Base-by-base conservation (phyloP, 2,329 filamentous ascomycete genomes). In the Aureobasidium lini region DNA sequence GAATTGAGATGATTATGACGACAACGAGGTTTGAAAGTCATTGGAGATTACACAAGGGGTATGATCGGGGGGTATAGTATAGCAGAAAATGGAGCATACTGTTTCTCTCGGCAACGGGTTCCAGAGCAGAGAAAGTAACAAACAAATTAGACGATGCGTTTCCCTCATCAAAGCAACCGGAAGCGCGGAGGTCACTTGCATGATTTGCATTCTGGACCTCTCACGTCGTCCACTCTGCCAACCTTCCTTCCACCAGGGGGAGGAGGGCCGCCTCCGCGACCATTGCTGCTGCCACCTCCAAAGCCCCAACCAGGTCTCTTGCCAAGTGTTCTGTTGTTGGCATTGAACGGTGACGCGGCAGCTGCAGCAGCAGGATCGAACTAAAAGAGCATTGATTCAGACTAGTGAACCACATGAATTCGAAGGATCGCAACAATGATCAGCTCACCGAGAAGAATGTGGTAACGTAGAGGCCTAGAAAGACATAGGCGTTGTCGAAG, bases 401-500 rank as follows among this genome's bases (percentile, higher is more conserved):
- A 34, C 31, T 37, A 36, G 32, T 28, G 40, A 15, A 36, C 6
- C 16, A 9, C 18, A 50, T 7, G 15, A 36, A 60, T 2, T 29
- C 11, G 10, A 6, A 29, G 28, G 6, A 52, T 59, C 31, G 59
- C 67, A 57, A 70, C 28, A 63, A 44, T 2, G 11, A 29, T 8
- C 16, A 28, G 68, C 73, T 34, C 72, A 78, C 76, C 56, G 77
- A 74, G 62, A 80, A 77, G 9, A 80, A 68, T 43, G 74, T 77
- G 43, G 76, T 75, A 31, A 80, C 64, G 61, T 80, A 80, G 28
- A 80, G 68, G 6, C 77, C 78, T 5, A 80, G 44, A 64, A 79
- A 79, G 62, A 75, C 66, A 64, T 79, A 80, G 53, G 75, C 60
- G 57, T 66, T 69, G 50, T 77, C 69, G 60, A 75, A 59, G 66